Base-by-base conservation (phyloP, 345 rosid species). In the Salix caprea region DNA sequence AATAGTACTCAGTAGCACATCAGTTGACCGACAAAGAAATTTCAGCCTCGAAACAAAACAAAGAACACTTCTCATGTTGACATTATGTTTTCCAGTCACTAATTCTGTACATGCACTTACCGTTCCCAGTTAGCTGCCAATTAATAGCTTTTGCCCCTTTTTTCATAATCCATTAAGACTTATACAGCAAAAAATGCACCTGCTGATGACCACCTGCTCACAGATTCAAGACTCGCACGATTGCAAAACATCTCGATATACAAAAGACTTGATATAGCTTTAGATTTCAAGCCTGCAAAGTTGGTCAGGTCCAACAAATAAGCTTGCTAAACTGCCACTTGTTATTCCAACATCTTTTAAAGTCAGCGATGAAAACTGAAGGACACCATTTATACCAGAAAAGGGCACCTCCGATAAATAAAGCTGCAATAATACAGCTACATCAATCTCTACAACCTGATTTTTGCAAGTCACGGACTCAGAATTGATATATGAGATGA, bases 331-430 rank as follows among this genome's bases (percentile, higher is more conserved):
- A 81, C 90, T 86, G 73, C 87, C 80, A 65, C 82, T 85, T 34
- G 89, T 58, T 70, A 92, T 84, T 74, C 97, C 97, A 76, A 87
- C 93, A 79, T 88, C 88, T 82, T 83, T 84, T 80, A 91, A 91
- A 52, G 34, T 30, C 30, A 2, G 0, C 30, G 3, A 2, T 30
- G 30, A 30, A 30, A 2, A 30, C 30, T 30, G 3, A 2, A 2
- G 30, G 30, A 30, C 30, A 30, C 30, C 30, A 30, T 30, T 30
- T 30, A 30, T 30, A 30, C 30, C 34, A 3, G 78, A 86, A 92
- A 70, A 92, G 93, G 66, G 88, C 78, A 72, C 93, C 93, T 46
- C 95, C 97, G 65, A 87, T 79, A 34, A 87, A 81, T 76, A 90
- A 89, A 86, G 86, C 97, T 91, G 92, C 86, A 89, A 64, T 76